These are phyloP conservation scores for Rhodotorula taiwanensis DNA, from an alignment of 768 basidiomycete species.

Conservation along the genomic window DNA sequence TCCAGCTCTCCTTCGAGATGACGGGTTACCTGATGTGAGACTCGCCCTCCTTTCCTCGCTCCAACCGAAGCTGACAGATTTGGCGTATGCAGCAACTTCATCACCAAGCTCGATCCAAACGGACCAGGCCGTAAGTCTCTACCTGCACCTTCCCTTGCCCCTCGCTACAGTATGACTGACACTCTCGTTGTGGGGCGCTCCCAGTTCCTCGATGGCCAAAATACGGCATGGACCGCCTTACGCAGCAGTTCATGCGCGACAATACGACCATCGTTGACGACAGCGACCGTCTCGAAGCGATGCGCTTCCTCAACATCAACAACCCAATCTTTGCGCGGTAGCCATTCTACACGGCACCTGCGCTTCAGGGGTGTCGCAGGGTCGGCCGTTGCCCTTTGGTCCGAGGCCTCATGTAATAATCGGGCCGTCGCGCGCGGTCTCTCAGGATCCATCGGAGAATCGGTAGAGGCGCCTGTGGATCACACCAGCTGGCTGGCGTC, in stretches of 20 bases:
- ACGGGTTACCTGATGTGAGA: constrained; percentile 31
- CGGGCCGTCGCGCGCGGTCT: no score
- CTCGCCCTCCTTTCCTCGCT: neutral
- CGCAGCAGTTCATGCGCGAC: constrained; percentile 21
- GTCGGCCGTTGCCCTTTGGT: no score
- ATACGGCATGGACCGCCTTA: constrained; percentile 29
- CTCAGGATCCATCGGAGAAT: no score
- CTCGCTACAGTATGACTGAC: neutral
- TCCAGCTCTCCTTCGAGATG: constrained; percentile 23
- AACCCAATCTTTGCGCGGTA: constrained; percentile 14
- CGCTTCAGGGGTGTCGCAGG: no score
- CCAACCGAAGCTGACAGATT: neutral
- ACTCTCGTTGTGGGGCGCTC: neutral
- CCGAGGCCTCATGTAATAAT: no score
- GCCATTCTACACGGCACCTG: no score
- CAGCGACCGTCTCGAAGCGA: constrained; percentile 27
- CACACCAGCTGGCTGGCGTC: no score
- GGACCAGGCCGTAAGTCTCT: constrained; percentile 19
- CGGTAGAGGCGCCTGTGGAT: no score
- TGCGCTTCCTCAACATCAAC: constrained; percentile 26
- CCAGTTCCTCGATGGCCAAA: constrained; percentile 33
- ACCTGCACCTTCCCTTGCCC: neutral
- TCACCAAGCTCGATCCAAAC: constrained; percentile 27
- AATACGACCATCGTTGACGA: constrained; percentile 28
- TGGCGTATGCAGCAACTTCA: constrained; percentile 25